Evolutionary conservation across 495 filamentous ascomycete genomes (phyloP).

Genomic region (Apodospora peruviana): DNA sequence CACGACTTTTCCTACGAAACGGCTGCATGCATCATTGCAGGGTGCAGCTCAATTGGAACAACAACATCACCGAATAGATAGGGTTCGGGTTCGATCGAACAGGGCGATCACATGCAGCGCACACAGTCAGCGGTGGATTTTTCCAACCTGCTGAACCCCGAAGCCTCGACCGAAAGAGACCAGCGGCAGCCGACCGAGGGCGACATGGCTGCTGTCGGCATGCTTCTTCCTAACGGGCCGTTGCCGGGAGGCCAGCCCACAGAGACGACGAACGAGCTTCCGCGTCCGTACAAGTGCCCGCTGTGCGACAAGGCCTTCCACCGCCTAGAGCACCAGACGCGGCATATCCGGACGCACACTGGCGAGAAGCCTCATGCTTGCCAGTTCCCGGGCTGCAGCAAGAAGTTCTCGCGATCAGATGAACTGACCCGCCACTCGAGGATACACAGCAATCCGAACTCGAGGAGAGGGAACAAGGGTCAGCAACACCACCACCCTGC

Average conservation of each 20-base stretch:
- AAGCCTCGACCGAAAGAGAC: constrained; percentile 25
- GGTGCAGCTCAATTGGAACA: constrained; percentile 19
- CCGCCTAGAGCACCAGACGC: constrained; percentile 94
- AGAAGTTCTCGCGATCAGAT: constrained; percentile 94
- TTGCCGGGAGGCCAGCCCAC: constrained; percentile 52
- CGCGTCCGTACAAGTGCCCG: constrained; percentile 95
- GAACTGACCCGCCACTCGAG: constrained; percentile 95
- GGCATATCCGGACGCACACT: constrained; percentile 96
- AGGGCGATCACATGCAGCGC: constrained; percentile 64
- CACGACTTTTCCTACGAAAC: constrained; percentile 1
- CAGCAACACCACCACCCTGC: constrained; percentile 35
- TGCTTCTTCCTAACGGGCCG: constrained; percentile 66
- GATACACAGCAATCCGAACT: constrained; percentile 99
- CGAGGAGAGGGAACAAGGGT: constrained; percentile 85
- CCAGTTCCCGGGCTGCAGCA: constrained; percentile 90
- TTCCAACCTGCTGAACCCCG: constrained; percentile 71
- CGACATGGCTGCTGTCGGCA: constrained; percentile 63
- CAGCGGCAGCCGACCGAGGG: constrained; percentile 29
- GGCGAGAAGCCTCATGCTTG: constrained; percentile 98
- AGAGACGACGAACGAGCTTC: constrained; percentile 60
- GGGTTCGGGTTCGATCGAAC: constrained; percentile 8
- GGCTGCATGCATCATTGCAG: constrained; percentile 16
- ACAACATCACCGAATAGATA: not conserved
- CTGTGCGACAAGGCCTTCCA: constrained; percentile 99
- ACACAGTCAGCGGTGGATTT: constrained; percentile 68